Conservation (phyloP, 2,329 filamentous ascomycete genomes). For the Cordyceps sp. region DNA sequence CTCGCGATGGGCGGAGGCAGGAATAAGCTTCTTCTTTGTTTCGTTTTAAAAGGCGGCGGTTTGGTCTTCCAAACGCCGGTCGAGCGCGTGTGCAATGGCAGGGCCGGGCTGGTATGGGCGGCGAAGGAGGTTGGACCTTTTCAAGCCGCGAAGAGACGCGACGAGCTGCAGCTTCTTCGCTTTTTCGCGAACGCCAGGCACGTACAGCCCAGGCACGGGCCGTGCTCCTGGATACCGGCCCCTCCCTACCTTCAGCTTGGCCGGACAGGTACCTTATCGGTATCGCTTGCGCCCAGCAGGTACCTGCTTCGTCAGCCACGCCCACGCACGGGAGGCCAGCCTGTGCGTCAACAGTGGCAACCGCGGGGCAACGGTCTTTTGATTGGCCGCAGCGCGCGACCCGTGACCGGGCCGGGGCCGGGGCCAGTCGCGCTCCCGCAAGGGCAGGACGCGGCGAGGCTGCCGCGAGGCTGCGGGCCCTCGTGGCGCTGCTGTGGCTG, state of each 20-base stretch:
- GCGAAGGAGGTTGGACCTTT: not conserved
- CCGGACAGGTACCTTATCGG: too few relatives aligned
- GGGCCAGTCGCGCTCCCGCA: not conserved
- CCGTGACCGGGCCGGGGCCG: not conserved
- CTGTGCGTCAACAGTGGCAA: slow-evolving; percentile 33
- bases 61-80: too few relatives aligned
- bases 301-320: too few relatives aligned
- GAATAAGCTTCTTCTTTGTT: slow-evolving; percentile 1
- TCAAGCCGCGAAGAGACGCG: not conserved
- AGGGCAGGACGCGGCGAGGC: not conserved
- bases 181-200: slow-evolving; percentile 6
- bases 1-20: too few relatives aligned
- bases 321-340: too few relatives aligned
- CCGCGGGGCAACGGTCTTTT: slow-evolving; percentile 33
- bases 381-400: slow-evolving; percentile 21
- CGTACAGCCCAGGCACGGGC: slow-evolving; percentile 3
- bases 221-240: not conserved
- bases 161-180: not conserved
- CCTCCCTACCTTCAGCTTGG: too few relatives aligned
- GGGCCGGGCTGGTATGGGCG: not conserved
- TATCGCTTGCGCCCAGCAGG: too few relatives aligned
- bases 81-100: too few relatives aligned
- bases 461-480: too few relatives aligned
- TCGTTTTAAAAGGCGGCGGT: not conserved
- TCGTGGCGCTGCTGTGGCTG: not conserved